Evolutionary conservation across 108 stramenopile species (phyloP).

Genomic region (Bacterosira constricta): DNA sequence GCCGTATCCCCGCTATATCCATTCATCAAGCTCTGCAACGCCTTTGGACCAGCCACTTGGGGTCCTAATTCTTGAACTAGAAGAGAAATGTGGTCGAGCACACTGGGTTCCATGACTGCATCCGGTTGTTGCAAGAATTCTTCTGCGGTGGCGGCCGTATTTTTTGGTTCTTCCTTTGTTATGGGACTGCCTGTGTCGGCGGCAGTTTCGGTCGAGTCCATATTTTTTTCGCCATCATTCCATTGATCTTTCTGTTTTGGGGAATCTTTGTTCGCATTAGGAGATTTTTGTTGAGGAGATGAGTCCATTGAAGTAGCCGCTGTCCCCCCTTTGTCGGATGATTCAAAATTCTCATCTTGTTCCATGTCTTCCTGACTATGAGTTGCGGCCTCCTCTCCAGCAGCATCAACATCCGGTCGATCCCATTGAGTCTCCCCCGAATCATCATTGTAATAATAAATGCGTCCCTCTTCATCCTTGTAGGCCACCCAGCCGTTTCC

Average conservation of each 20-base stretch:
- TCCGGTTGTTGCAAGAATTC: conserved; percentile 65
- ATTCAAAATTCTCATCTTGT: not conserved
- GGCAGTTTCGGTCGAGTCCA: not conserved
- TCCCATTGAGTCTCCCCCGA: conserved; percentile 82
- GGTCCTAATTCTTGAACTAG: conserved; percentile 46
- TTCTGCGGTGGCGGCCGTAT: conserved; percentile 60
- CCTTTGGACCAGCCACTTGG: conserved; percentile 58
- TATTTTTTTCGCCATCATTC: not conserved
- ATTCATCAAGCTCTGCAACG: conserved; percentile 65
- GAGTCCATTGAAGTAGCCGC: not conserved
- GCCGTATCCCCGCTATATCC: conserved; percentile 74
- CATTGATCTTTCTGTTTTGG: not conserved
- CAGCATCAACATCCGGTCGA: conserved; percentile 38
- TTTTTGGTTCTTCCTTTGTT: conserved; percentile 42
- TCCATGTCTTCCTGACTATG: not conserved
- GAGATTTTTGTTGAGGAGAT: no score
- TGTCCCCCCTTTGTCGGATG: not conserved
- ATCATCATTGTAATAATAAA: conserved; percentile 73
- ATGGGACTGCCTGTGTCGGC: not conserved
- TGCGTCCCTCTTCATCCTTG: conserved; percentile 66
- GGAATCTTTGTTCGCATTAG: not conserved
- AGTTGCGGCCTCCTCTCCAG: not conserved
- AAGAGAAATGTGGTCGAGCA: conserved; percentile 26
- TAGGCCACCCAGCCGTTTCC: conserved; percentile 54
- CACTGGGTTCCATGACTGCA: conserved; percentile 73